A percentile compares a stretch with the other conserved stretches of the same genome.
Evolutionary conservation across 164 flowering plant species (phyloP).

Genomic region (Dillenia turbinata): DNA sequence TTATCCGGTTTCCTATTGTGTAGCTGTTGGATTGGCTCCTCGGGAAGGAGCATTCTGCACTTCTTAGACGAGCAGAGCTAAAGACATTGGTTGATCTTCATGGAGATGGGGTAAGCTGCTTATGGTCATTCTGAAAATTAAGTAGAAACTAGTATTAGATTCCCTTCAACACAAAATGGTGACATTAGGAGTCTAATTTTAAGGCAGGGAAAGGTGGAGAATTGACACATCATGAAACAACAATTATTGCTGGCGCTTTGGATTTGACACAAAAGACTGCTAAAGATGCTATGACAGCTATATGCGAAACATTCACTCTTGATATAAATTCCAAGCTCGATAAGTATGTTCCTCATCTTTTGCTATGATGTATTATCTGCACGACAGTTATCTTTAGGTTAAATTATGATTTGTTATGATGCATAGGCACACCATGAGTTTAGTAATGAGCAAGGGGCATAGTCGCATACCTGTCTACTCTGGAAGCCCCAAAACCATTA

Average conservation of each 20-base stretch:
- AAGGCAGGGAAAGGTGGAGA: constrained; percentile 92
- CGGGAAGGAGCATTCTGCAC: constrained; percentile 60
- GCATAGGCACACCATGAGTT: constrained; percentile 44
- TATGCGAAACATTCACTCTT: constrained; percentile 54
- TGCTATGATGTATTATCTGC: neutral
- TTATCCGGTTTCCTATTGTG: constrained; percentile 3
- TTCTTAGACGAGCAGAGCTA: constrained; percentile 67
- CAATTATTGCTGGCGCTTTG: constrained; percentile 71
- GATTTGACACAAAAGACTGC: constrained; percentile 69
- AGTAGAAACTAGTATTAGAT: no score
- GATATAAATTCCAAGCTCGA: constrained; percentile 71
- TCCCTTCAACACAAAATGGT: neutral
- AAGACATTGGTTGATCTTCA: constrained; percentile 65
- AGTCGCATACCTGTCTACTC: constrained; percentile 68
- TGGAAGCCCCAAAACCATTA: constrained; percentile 38
- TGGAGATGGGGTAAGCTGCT: constrained; percentile 59
- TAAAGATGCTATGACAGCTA: constrained; percentile 76
- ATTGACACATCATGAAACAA: constrained; percentile 65
- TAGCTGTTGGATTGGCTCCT: constrained; percentile 65
- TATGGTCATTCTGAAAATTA: neutral
- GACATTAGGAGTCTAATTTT: neutral
- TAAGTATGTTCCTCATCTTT: constrained; percentile 29
- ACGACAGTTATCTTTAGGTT: neutral
- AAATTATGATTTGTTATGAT: neutral
- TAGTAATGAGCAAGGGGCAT: constrained; percentile 54